Conservation (phyloP, 1,284 basidiomycete species). For the Coniferiporia sulphurascens region DNA sequence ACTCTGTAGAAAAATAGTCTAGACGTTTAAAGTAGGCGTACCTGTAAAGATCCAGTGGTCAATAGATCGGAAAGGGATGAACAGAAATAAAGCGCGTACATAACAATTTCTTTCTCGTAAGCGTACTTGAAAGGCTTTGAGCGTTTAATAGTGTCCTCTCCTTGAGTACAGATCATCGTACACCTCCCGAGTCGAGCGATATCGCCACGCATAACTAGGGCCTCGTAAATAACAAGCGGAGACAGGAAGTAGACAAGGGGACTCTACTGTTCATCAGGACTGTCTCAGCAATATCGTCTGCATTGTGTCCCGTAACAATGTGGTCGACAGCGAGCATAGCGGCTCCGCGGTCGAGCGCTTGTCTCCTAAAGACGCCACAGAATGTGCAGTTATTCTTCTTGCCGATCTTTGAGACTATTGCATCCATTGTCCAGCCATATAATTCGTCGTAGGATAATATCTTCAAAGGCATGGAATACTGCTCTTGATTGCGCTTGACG, state of each 20-base stretch:
- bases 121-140: slow-evolving; percentile 99
- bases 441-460: slow-evolving; percentile 95
- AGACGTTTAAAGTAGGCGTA: slow-evolving; percentile 98
- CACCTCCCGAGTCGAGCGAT: slow-evolving; percentile 92
- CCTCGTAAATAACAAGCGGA: not conserved
- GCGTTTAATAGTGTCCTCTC: slow-evolving; percentile 91
- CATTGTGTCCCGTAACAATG: slow-evolving; percentile 98
- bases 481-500: slow-evolving; percentile 94
- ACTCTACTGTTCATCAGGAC: slow-evolving; percentile 95
- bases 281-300: slow-evolving; percentile 98
- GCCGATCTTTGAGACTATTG: slow-evolving; percentile 91
- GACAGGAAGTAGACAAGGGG: not conserved
- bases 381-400: slow-evolving; percentile 99
- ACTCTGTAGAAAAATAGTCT: slow-evolving; percentile 99
- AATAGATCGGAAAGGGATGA: slow-evolving; percentile 1
- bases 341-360: slow-evolving; percentile 94
- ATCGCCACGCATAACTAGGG: slow-evolving; percentile 91
- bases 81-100: slow-evolving; percentile 48
- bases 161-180: slow-evolving; percentile 90
- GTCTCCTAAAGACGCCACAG: slow-evolving; percentile 95
- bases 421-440: slow-evolving; percentile 99
- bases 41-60: slow-evolving; percentile 40
- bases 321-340: slow-evolving; percentile 89
- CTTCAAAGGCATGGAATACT: slow-evolving; percentile 94
- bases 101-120: slow-evolving; percentile 99